Base-by-base conservation (phyloP, 805 yeast genomes). In the Wickerhamomyces strasburgensis region DNA sequence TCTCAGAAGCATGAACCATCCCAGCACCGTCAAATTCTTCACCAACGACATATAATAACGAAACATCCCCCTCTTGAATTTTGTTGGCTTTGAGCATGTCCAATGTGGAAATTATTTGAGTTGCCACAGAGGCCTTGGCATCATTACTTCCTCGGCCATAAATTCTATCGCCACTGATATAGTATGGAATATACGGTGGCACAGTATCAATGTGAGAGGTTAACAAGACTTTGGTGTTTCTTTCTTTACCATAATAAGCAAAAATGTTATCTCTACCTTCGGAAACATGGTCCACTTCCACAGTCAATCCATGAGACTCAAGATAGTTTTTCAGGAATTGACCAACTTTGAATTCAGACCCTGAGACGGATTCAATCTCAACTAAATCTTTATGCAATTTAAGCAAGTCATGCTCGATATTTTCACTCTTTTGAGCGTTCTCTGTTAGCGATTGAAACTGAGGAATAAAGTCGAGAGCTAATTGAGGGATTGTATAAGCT, bases 151-250 rank as follows among this genome's bases (percentile, higher is more conserved):
- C 89, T 37, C 89, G 64, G 16, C 88, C 88, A 50, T 67, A 70
- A 14, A 81, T 75, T 19, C 56, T 55, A 31, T 70, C 64, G 3
- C 74, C 79, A 19, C 54, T 49, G 10, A 68, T 56, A 18, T 37
- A 44, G 54, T 80, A 80, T 3, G 70, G 71, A 35, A 79, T 54
- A 48, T 49, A 79, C 0, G 86, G 85, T 10, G 87, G 87, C 9
- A 80, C 88, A 0, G 87, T 80, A 49, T 80, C 88, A 26, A 80
- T 72, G 49, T 80, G 88, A 10, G 84, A 73, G 1, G 84, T 76
- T 16, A 80, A 48, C 27, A 78, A 49, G 3, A 77, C 71, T 34
- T 56, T 63, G 11, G 79, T 68, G 45, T 72, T 53, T 14, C 51
- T 50, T 2, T 47, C 39, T 1, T 79, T 78, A n/a, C 58, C 59